Evolutionary conservation across 2,329 filamentous ascomycete species (phyloP).

Genomic region (Cercospora zeae-maydis): DNA sequence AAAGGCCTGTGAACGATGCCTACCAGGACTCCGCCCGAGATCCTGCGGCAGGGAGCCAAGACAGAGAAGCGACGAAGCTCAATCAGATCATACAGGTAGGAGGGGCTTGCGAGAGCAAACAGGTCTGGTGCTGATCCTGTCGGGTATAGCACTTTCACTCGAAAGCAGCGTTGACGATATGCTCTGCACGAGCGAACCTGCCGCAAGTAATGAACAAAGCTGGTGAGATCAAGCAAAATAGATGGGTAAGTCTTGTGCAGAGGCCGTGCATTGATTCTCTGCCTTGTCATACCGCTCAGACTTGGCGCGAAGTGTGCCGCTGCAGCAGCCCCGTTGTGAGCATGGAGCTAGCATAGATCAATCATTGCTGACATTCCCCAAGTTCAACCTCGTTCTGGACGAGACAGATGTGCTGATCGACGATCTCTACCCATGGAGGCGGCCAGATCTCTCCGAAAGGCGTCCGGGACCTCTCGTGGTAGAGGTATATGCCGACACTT

Average conservation of each 20-base stretch:
- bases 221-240: conserved; percentile 68
- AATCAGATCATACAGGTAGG: conserved; percentile 89
- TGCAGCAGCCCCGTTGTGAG: neutral
- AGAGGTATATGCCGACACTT: conserved; percentile 69
- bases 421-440: conserved; percentile 77
- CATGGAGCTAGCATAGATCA: neutral
- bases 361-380: conserved; percentile 1
- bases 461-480: conserved; percentile 81
- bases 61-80: conserved; percentile 71
- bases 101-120: conserved; percentile 20
- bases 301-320: neutral
- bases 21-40: conserved; percentile 39
- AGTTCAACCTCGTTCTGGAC: conserved; percentile 95
- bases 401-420: conserved; percentile 86
- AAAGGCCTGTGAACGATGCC: conserved; percentile 48
- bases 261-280: neutral
- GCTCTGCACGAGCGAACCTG: conserved; percentile 74
- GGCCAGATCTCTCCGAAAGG: conserved; percentile 70
- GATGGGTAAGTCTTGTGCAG: conserved; percentile 65
- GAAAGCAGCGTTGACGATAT: conserved; percentile 79
- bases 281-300: neutral
- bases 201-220: conserved; percentile 55
- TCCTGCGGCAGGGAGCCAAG: conserved; percentile 42
- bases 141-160: conserved; percentile 75
- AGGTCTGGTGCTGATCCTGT: conserved; percentile 14